phyloP scores from a whole-genome alignment of 2,329 filamentous ascomycete genomes.

The Xylariaceae sp. region DNA sequence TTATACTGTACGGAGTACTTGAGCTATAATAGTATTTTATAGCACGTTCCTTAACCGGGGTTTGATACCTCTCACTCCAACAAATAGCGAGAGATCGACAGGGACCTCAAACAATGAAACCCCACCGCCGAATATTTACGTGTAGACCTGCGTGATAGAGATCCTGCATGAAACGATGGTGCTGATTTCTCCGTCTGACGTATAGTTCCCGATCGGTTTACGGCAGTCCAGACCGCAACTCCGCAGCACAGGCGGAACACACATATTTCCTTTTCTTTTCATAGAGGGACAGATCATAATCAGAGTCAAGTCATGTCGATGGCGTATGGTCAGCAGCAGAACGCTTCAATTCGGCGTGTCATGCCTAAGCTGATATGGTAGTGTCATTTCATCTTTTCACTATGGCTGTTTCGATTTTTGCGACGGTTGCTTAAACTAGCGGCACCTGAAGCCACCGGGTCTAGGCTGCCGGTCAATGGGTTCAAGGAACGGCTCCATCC shows the following conservation, averaged over 20 bases:
- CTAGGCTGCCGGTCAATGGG: constrained; percentile 2
- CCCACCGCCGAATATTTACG: constrained; percentile 26
- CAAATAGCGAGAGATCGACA: constrained; percentile 30
- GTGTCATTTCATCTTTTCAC: constrained; percentile 22
- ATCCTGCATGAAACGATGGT: constrained; percentile 24
- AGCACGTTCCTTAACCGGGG: constrained; percentile 19
- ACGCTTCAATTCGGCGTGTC: neutral
- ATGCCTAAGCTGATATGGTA: too few species aligned
- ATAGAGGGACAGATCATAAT: constrained; percentile 3
- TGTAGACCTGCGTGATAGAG: constrained; percentile 22
- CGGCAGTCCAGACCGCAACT: constrained; percentile 33
- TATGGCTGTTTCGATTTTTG: constrained; percentile 23
- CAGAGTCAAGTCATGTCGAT: constrained; percentile 1
- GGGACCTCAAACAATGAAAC: constrained; percentile 32
- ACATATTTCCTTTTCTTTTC: neutral
- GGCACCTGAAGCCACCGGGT: constrained; percentile 22
- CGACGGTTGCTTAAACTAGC: constrained; percentile 24
- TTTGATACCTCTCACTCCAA: constrained; percentile 16
- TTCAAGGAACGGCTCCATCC: neutral
- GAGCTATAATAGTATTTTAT: neutral
- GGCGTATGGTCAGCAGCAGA: constrained; percentile 2
- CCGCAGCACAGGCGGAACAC: constrained; percentile 18
- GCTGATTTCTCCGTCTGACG: constrained; percentile 18
- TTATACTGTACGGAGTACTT: neutral
- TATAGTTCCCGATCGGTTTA: constrained; percentile 27